Evolutionary conservation across 805 yeast species (phyloP).

Genomic region (Myxozyma kluyveri): DNA sequence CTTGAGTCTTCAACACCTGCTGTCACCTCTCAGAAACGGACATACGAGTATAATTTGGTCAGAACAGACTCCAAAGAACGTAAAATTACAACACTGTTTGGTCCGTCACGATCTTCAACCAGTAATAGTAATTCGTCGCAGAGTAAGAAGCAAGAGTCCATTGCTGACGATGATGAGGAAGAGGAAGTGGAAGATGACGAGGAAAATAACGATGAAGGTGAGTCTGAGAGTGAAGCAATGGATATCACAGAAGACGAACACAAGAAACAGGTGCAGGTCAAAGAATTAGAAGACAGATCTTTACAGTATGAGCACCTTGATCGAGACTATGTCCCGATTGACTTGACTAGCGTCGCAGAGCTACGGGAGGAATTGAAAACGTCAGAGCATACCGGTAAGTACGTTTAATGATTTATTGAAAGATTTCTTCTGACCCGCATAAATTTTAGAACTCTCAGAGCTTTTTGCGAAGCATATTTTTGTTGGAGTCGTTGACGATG

Average conservation of each 20-base stretch:
- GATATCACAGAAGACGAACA: too few relatives aligned
- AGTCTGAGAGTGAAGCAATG: too few relatives aligned
- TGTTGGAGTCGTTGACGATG: constrained; percentile 78
- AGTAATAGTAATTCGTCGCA: too few relatives aligned
- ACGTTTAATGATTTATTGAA: neutral
- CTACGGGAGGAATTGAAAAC: constrained; percentile 45
- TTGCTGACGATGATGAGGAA: neutral
- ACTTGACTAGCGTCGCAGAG: constrained; percentile 56
- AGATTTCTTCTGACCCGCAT: neutral
- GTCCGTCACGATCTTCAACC: neutral
- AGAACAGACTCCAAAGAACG: constrained; percentile 46
- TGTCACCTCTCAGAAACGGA: neutral
- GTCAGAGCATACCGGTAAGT: constrained; percentile 14
- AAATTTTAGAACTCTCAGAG: constrained; percentile 55
- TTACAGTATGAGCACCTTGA: constrained; percentile 12
- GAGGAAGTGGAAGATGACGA: neutral
- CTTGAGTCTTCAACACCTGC: neutral
- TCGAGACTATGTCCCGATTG: constrained; percentile 41
- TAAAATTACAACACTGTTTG: constrained; percentile 46
- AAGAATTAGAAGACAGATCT: too few relatives aligned
- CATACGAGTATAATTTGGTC: constrained; percentile 24
- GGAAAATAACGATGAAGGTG: too few relatives aligned
- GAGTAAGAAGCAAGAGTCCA: neutral
- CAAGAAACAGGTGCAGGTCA: too few relatives aligned
- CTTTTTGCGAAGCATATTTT: constrained; percentile 67